phyloP scores from a whole-genome alignment of 352 stramenopile genomes.

The Phytophthora sojae region DNA sequence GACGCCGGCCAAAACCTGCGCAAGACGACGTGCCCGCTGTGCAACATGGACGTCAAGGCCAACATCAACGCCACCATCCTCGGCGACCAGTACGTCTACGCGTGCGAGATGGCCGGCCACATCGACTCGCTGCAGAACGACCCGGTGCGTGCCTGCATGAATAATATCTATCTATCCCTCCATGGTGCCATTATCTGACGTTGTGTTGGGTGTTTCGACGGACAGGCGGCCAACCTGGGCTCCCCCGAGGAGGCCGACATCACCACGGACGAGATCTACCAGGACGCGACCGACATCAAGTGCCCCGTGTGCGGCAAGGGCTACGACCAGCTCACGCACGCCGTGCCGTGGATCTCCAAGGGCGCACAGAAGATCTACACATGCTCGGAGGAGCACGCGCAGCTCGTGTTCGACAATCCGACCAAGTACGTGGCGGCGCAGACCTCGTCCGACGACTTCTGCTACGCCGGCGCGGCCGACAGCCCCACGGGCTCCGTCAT shows the following conservation, averaged over 20 bases:
- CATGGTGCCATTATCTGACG: not conserved
- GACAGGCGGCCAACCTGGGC: conserved; percentile 49
- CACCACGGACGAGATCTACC: conserved; percentile 74
- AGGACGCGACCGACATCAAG: conserved; percentile 60
- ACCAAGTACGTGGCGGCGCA: conserved; percentile 50
- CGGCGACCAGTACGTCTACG: conserved; percentile 79
- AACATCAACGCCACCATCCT: conserved; percentile 73
- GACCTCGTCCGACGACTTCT: conserved; percentile 53
- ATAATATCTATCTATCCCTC: no score
- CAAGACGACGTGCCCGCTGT: conserved; percentile 64
- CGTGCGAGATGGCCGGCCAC: conserved; percentile 86
- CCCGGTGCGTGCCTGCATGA: conserved; percentile 45
- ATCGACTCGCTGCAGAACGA: conserved; percentile 83
- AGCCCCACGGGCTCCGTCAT: conserved; percentile 72
- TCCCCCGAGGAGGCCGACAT: conserved; percentile 54
- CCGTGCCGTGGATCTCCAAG: conserved; percentile 79
- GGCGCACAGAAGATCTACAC: conserved; percentile 80
- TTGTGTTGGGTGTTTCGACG: not conserved
- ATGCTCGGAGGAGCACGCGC: conserved; percentile 67
- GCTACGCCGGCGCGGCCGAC: conserved; percentile 49
- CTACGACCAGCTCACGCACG: conserved; percentile 69
- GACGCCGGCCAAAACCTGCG: conserved; percentile 60
- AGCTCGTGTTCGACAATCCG: conserved; percentile 62
- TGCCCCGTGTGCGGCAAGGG: conserved; percentile 74
- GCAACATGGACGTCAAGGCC: conserved; percentile 64